phyloP scores from a whole-genome alignment of 768 basidiomycete genomes.

The Galerina sulciceps region DNA sequence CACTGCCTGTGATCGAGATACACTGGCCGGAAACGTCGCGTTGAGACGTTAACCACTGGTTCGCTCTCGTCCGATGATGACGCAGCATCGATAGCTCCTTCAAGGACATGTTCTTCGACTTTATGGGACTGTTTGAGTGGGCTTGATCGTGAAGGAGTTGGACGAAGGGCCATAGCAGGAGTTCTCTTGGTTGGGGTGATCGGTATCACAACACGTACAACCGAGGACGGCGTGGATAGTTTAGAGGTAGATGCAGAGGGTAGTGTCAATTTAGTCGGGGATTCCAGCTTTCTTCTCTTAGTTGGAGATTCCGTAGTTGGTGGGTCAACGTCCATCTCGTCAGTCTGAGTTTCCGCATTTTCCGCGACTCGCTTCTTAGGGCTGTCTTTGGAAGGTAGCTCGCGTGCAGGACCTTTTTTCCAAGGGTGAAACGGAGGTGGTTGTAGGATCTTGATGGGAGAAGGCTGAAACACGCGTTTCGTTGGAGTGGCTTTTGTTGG shows the following conservation, averaged over 20 bases:
- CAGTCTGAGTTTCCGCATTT: slow-evolving; percentile 6
- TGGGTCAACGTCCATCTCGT: slow-evolving; percentile 30
- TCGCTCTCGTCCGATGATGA: slow-evolving; percentile 27
- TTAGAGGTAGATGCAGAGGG: background rate
- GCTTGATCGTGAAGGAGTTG: background rate
- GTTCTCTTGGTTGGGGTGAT: slow-evolving; percentile 1
- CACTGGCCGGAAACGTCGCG: slow-evolving; percentile 50
- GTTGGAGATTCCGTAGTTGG: slow-evolving; percentile 43
- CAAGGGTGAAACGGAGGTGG: slow-evolving; percentile 1
- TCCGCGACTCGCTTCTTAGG: slow-evolving; percentile 40
- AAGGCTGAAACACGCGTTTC: slow-evolving; percentile 21
- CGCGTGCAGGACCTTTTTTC: slow-evolving; percentile 27
- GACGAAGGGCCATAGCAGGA: no score
- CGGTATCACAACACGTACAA: background rate
- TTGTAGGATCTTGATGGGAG: slow-evolving; percentile 23
- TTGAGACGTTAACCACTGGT: slow-evolving; percentile 23
- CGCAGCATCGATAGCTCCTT: slow-evolving; percentile 1
- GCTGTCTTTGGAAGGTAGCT: slow-evolving; percentile 39
- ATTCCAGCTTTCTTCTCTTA: slow-evolving; percentile 41
- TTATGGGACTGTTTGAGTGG: background rate
- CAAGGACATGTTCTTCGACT: background rate
- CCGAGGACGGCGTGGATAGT: background rate
- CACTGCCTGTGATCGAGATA: slow-evolving; percentile 56
- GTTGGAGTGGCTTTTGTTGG: slow-evolving; percentile 17
- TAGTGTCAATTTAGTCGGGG: slow-evolving; percentile 15